Percentiles rank a stretch among this genome's conserved stretches.
These are phyloP conservation scores for Massariosphaeria phaeospora DNA, from an alignment of 495 filamentous ascomycete genomes.

Conservation along the genomic window DNA sequence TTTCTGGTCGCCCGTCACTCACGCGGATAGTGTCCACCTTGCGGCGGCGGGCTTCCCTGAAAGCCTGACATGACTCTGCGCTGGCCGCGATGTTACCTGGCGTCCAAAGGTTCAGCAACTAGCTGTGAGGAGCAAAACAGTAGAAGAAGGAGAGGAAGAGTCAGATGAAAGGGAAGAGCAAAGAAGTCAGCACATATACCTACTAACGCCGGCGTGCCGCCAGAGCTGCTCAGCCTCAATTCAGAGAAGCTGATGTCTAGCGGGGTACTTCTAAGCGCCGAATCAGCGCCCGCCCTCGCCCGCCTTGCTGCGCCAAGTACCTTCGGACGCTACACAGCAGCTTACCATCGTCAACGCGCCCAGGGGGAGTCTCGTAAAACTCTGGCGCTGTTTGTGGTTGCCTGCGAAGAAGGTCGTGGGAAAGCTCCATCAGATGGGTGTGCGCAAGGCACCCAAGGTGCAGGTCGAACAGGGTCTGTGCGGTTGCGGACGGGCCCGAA, in stretches of 20 bases:
- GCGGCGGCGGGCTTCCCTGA: constrained; percentile 21
- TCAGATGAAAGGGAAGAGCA: not conserved
- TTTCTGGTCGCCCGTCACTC: constrained; percentile 11
- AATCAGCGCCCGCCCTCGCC: constrained; percentile 1
- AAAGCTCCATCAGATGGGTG: no score
- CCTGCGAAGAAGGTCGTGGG: no score
- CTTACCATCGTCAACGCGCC: no score
- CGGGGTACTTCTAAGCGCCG: constrained; percentile 28
- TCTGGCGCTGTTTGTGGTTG: no score
- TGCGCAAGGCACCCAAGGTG: no score
- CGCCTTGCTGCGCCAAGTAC: constrained; percentile 1
- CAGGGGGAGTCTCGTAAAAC: no score
- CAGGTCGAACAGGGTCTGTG: no score
- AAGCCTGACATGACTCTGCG: constrained; percentile 20
- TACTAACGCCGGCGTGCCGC: not conserved
- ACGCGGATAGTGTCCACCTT: constrained; percentile 40
- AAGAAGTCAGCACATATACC: constrained; percentile 9
- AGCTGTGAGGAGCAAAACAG: not conserved
- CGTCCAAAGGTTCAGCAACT: not conserved
- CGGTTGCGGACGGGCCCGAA: no score
- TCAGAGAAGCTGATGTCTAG: constrained; percentile 12
- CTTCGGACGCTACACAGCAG: not conserved
- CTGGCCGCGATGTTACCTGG: not conserved
- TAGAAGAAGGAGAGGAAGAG: not conserved
- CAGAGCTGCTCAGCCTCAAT: constrained; percentile 28